phyloP scores from a whole-genome alignment of 257 asterid genomes.

The Solanum sparsipilum region DNA sequence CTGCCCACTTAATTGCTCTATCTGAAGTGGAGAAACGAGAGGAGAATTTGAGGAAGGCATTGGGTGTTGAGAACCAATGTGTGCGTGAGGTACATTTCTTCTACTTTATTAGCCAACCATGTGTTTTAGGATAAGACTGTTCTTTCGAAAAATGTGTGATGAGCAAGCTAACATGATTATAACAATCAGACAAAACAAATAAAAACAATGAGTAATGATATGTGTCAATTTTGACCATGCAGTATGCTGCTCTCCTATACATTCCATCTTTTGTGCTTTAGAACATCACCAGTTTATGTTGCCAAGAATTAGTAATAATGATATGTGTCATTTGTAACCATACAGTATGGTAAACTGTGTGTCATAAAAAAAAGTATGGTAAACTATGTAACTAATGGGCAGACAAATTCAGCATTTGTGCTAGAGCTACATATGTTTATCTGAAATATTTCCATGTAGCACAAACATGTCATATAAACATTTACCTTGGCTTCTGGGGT shows the following conservation, averaged over 20 bases:
- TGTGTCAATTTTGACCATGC: neutral
- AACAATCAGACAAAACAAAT: neutral
- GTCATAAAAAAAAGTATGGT: neutral
- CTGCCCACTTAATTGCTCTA: slow-evolving; percentile 44
- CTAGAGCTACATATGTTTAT: neutral
- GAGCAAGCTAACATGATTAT: neutral
- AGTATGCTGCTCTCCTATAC: neutral
- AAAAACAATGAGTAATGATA: neutral
- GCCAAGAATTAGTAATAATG: neutral
- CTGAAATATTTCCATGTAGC: neutral
- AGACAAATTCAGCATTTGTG: neutral
- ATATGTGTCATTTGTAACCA: neutral
- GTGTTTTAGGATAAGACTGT: slow-evolving; percentile 3
- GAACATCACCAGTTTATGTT: neutral
- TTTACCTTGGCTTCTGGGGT: neutral
- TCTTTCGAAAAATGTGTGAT: neutral
- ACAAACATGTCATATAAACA: neutral
- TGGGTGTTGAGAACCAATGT: slow-evolving; percentile 94
- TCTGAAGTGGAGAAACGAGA: slow-evolving; percentile 91
- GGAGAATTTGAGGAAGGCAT: slow-evolving; percentile 76
- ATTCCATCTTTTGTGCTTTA: neutral
- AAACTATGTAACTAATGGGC: neutral
- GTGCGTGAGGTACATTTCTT: slow-evolving; percentile 60
- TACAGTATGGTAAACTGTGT: neutral
- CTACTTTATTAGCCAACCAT: neutral